A percentile compares a stretch with the other conserved stretches of the same genome.
phyloP scores from a whole-genome alignment of 2,329 filamentous ascomycete genomes.

The Cercospora sesami region DNA sequence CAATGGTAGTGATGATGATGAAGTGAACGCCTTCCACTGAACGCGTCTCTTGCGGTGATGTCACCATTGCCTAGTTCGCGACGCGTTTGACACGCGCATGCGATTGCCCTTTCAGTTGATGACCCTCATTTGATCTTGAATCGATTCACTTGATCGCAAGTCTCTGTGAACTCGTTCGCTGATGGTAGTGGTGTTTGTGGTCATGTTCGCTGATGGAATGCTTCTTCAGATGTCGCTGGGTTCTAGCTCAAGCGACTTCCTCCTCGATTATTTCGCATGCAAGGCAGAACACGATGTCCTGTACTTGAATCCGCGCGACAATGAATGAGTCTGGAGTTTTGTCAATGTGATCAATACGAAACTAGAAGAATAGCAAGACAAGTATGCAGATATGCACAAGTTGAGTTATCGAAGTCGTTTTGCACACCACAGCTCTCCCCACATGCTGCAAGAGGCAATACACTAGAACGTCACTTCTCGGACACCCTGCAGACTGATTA shows the following conservation, averaged over 20 bases:
- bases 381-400: background rate
- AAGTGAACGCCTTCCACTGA: conserved; percentile 1
- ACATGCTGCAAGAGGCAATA: background rate
- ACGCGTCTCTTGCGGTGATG: background rate
- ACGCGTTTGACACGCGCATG: conserved; percentile 3
- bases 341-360: no score
- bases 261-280: background rate
- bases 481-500: background rate
- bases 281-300: background rate
- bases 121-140: background rate
- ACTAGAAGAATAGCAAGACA: no score
- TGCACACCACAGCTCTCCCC: background rate
- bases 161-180: background rate
- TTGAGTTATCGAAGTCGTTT: background rate
- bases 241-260: background rate
- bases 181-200: background rate
- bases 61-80: conserved; percentile 9
- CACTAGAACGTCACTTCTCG: background rate
- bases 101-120: background rate
- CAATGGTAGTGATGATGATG: conserved; percentile 8
- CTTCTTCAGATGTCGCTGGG: background rate
- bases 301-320: background rate
- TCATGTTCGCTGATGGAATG: background rate
- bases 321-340: no score
- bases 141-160: background rate